Base-by-base conservation (phyloP, 139 green algal species). In the Coelastrella sp. region DNA sequence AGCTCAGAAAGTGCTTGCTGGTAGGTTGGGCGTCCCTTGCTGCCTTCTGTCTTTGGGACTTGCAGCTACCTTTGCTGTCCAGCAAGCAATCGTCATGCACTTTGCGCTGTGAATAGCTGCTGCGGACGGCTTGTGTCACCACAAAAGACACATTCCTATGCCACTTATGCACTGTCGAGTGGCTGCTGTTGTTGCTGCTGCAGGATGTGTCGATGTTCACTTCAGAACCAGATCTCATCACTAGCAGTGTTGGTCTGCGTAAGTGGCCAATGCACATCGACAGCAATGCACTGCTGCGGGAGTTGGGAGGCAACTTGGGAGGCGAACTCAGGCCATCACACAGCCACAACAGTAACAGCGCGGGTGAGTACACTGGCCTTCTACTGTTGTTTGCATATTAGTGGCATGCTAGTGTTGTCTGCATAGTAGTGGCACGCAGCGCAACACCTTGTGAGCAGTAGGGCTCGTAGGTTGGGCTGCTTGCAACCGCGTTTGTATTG, bases 181-280 rank as follows among this genome's bases (percentile, higher is more conserved):
- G 32, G 32, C 32, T 47, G 32, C 32, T 47, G 32, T 47, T 76
- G 16, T 22, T 23, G 77, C 58, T 87, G 5, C 32, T 91, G 78
- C 90, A 96, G 89, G 86, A 83, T 22, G 89, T 95, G 23, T 78
- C 84, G 7, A 92, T 98, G 75, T 94, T 73, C 84, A 97, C 94
- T 3, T 88, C 73, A 4, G 91, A 96, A 57, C 54, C 94, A 2
- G 91, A 95, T 54, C 88, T 84, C 5, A 58, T 90, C 22, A 92
- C 88, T 13, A 78, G 76, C 7, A 83, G 68, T 5, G 80, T 94
- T 7, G 95, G 95, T 3, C 89, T 97, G 64, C 88, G 94, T 23
- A 94, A 92, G 13, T 94, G 93, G 93, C 87, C 93, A 58, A 83
- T 94, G 93, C 87, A 95, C 75, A 85, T 94, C 8, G 73, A 71